phyloP scores from a whole-genome alignment of 352 stramenopile genomes.

The Globisporangium paddicum region DNA sequence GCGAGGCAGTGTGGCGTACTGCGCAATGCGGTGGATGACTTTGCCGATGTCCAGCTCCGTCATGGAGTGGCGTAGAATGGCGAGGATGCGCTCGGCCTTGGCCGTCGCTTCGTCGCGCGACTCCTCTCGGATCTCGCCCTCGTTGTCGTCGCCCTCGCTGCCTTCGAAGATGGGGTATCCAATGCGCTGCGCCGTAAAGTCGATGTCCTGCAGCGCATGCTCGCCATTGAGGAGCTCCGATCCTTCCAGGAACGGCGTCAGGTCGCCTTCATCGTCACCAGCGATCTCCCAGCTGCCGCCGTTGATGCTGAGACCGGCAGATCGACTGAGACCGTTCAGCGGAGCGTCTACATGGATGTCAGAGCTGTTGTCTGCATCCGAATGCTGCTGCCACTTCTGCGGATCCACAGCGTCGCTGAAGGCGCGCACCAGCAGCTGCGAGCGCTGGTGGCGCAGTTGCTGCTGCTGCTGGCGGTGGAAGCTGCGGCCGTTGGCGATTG shows the following conservation, averaged over 20 bases:
- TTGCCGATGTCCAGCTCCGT: conserved; percentile 80
- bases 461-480: conserved; percentile 18
- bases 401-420: conserved; percentile 40
- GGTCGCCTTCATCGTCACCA: conserved; percentile 11
- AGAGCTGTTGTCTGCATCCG: not conserved
- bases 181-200: conserved; percentile 70
- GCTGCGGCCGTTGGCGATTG: conserved; percentile 8
- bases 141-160: conserved; percentile 20
- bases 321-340: conserved; percentile 11
- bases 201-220: conserved; percentile 36
- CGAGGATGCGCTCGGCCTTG: conserved; percentile 77
- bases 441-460: conserved; percentile 12
- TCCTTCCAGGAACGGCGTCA: conserved; percentile 21
- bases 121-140: conserved; percentile 65
- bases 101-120: conserved; percentile 48
- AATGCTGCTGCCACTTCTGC: conserved; percentile 11
- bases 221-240: conserved; percentile 29
- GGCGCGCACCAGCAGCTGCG: conserved; percentile 30
- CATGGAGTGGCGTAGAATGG: conserved; percentile 77
- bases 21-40: conserved; percentile 73
- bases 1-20: conserved; percentile 75
- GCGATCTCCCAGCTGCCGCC: conserved; percentile 5
- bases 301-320: conserved; percentile 1
- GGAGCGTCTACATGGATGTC: not conserved
- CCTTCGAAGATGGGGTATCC: conserved; percentile 62